Evolutionary conservation across 768 basidiomycete genomes (phyloP), one percentile per base, ranked within the genome.

Genomic region (Panaeolus cyanescens): DNA sequence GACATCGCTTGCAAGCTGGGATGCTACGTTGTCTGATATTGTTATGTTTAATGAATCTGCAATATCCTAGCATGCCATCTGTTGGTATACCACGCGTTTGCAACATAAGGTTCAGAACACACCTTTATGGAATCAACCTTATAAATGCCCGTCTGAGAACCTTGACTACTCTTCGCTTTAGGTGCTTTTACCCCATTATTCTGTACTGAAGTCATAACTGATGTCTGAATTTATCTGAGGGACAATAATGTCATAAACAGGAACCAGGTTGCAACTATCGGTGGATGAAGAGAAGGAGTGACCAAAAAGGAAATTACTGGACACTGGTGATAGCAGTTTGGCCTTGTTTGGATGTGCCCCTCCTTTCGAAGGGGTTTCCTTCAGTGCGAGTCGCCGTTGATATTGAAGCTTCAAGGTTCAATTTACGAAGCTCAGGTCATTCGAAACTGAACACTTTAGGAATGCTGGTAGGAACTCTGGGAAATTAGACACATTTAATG

Each of bases 1-100:
- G 39, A 98, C 94, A 78, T 99, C 97, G 67, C 93, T 95, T 0
- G 97, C 95, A 25, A 99, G 82, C 0, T 92, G 83, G 4, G 88
- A 88, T 4, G 94, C 91, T 25, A 97, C 91, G 2, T 82, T 71
- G 56, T 96, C 93, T 2, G 92, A 79, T 39, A 99, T 88, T 13
- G 87, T 77, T 59, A 99, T 87, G 62, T 88, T 88, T 32, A 97
- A 75, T 0, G 91, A 89, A 65, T 98, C 96, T 32, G 97, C 95
- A 50, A 91, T 89, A 78, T 99, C 95, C 95, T 96, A 69, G 33
- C 45, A 40, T 25, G 15, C 31, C 19, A 60, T 17, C 42, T 9
- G 57, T 28, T 60, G 32, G 55, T 64, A 55, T 59, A 53, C 58
- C 57, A 60, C 30, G 17, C 22, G 56, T 54, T 12, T 25, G 53